Percentiles rank a stretch among this genome's conserved stretches.
phyloP scores from a whole-genome alignment of 495 filamentous ascomycete species.

The Aspergillus heteromorphus region DNA sequence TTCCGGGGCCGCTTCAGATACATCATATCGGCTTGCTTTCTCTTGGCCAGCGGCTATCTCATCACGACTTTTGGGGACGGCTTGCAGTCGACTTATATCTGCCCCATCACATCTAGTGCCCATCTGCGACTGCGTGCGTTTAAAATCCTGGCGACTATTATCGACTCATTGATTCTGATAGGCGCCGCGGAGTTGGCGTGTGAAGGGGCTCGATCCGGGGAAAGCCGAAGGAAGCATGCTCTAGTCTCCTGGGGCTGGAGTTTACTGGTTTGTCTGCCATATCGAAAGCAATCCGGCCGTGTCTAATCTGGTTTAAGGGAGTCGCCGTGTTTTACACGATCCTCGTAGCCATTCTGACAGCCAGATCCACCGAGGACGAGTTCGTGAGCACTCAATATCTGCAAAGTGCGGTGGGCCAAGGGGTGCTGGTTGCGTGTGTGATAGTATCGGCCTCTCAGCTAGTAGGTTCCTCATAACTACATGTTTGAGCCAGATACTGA shows the following conservation, averaged over 20 bases:
- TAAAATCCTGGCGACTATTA: constrained; percentile 21
- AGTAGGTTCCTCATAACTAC: constrained; percentile 21
- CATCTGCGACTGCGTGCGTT: constrained; percentile 20
- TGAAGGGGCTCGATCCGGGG: constrained; percentile 15
- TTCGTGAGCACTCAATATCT: constrained; percentile 30
- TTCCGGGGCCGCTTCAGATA: constrained; percentile 27
- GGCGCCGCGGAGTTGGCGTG: constrained; percentile 26
- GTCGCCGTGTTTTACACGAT: constrained; percentile 29
- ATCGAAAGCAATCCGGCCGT: not conserved
- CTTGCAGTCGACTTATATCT: constrained; percentile 43
- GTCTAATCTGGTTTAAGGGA: constrained; percentile 16
- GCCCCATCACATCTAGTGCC: constrained; percentile 29
- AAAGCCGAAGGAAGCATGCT: constrained; percentile 22
- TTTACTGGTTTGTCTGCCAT: constrained; percentile 30
- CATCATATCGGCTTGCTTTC: constrained; percentile 28
- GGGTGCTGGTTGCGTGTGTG: constrained; percentile 24
- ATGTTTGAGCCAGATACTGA: constrained; percentile 9
- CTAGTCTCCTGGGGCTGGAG: constrained; percentile 30
- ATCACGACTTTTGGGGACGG: constrained; percentile 23
- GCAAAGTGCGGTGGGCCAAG: constrained; percentile 31
- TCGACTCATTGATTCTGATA: constrained; percentile 35
- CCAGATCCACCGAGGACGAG: constrained; percentile 17
- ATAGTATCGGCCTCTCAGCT: constrained; percentile 36
- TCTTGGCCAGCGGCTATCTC: constrained; percentile 27
- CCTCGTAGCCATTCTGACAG: constrained; percentile 18